phyloP scores from a whole-genome alignment of 176 grass and related monocot species.

The Cymbopogon citratus region DNA sequence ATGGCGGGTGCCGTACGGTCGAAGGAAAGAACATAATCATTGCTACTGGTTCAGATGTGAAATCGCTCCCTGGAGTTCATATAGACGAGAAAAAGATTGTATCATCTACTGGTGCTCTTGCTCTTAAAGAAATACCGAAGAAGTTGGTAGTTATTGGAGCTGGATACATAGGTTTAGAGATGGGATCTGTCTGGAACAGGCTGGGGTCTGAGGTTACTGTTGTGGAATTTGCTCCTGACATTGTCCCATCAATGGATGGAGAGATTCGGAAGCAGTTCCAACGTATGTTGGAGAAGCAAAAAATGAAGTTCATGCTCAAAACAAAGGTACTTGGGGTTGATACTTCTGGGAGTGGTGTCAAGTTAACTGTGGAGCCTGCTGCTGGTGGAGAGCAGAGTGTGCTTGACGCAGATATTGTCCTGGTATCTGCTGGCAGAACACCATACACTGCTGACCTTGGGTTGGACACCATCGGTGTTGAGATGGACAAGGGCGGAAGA shows the following conservation, averaged over 20 bases:
- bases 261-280: constrained; percentile 97
- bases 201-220: constrained; percentile 91
- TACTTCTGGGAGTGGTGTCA: constrained; percentile 69
- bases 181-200: constrained; percentile 96
- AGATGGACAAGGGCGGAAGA: constrained; percentile 79
- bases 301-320: constrained; percentile 98
- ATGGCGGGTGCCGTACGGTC: no score
- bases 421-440: constrained; percentile 79
- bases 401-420: constrained; percentile 87
- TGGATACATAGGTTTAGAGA: constrained; percentile 97
- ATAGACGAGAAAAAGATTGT: constrained; percentile 98
- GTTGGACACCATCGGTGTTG: constrained; percentile 65
- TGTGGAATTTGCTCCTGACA: constrained; percentile 87
- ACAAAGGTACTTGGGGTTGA: constrained; percentile 80
- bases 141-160: constrained; percentile 90
- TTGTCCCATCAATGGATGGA: constrained; percentile 94
- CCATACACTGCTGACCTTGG: constrained; percentile 74
- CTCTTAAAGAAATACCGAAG: constrained; percentile 63
- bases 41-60: constrained; percentile 45
- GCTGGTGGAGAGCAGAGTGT: constrained; percentile 75
- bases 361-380: constrained; percentile 70
- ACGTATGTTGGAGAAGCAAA: constrained; percentile 96
- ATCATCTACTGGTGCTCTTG: constrained; percentile 90
- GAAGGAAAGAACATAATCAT: no score
- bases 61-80: constrained; percentile 80